Base-by-base conservation (phyloP, 495 filamentous ascomycete species). In the Aspergillus heteromorphus region DNA sequence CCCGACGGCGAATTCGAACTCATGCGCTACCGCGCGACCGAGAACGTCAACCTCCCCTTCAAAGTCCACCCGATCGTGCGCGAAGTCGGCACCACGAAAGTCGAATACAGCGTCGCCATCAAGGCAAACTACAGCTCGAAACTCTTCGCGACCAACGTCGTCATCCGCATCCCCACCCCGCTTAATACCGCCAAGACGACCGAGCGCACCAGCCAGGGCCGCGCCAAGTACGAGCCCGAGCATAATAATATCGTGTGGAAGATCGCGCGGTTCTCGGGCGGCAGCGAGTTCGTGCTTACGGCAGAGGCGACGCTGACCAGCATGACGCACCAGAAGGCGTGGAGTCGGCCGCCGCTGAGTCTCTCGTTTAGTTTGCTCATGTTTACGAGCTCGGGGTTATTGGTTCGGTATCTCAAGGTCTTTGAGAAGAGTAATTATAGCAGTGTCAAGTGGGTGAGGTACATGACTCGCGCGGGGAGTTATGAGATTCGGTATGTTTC, bases 341-440 rank as follows among this genome's bases (percentile, higher is more conserved):
- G 95, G 95, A 92, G 87, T 60, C 79, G 95, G 45, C 95, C 95
- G 53, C 95, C 95, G 29, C 74, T 99, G 55, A 95, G 85, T 63
- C 72, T 99, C 69, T 92, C 79, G 68, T 99, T 99, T 64, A 89
- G 85, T 52, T 70, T 99, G 61, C 75, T 99, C 61, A 99, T 99
- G 95, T 99, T 99, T 71, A 99, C 95, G 31, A 92, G 87, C 64
- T 89, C 85, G 1, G 95, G 93, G 14, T 69, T 99, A 62, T 66
- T 99, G 58, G 95, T 99, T 47, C 74, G 95, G 40, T 99, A 99
- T 72, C 73, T 99, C 54, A 99, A 99, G 76, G 95, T 99, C 21
- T 99, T 99, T 75, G 95, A 99, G 79, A 99, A 99, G 84, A 90
- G 80, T 67, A 97, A 97, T 73, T 99, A 99, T 66, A 92, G 87